Evolutionary conservation across 2,329 filamentous ascomycete species (phyloP), one percentile per base, ranked within the genome.

Genomic region (Aquanectria penicillioides): DNA sequence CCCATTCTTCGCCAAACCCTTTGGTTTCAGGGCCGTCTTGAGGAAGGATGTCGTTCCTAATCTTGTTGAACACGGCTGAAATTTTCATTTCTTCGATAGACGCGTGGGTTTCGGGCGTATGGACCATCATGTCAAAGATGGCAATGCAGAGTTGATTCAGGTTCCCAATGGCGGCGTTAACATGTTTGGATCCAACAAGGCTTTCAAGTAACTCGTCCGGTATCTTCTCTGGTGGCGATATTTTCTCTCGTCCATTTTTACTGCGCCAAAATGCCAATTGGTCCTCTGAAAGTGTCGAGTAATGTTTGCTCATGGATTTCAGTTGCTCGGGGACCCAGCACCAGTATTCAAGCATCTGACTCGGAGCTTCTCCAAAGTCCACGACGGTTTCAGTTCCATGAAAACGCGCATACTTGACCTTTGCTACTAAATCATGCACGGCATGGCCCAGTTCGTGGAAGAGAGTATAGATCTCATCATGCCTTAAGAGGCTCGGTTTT

Each of bases 331-430:
- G 29, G 20, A 37, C 17, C 46, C 46, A 49, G 31, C 31, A 37
- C 46, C 46, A 49, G n/a, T 36, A 26, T 8, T 49, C 46, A 17
- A 49, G 31, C 31, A 49, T 37, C 31, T 36, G 31, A 15, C 46
- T 49, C 3, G 46, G 46, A 15, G 46, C 46, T 37, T 49, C 46
- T 7, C 46, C 46, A 37, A 49, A 49, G 22, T 49, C 46, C 12
- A 37, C 33, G n/a, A 28, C 46, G 20, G 17, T 17, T 18, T 33
- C 28, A n/a, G 18, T 33, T 15, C 41, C 41, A 7, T 46, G 41
- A 9, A 46, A 46, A 28, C 41, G 23, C 13, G 41, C 41, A n/a
- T 46, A 46, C 2, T 4, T 33, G 28, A 23, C 17, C 28, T 33
- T 46, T 9, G 41, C 9, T 22, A 33, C 28, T 22, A 46, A 18